phyloP scores from a whole-genome alignment of 2,329 filamentous ascomycete species.

The Alternaria angustiovoidea region DNA sequence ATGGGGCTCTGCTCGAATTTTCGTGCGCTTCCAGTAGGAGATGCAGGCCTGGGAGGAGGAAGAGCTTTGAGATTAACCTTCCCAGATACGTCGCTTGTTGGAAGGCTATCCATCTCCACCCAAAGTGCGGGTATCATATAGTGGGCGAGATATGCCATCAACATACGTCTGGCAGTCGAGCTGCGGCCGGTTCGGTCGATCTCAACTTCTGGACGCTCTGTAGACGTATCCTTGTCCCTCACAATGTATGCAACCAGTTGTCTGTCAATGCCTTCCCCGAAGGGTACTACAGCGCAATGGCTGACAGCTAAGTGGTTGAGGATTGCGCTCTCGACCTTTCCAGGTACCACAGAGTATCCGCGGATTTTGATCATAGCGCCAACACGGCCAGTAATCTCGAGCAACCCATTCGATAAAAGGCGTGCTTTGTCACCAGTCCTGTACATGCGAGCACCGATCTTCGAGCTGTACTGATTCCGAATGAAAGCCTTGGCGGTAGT shows the following conservation, averaged over 20 bases:
- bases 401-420: constrained; percentile 69
- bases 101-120: constrained; percentile 75
- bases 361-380: constrained; percentile 83
- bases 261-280: constrained; percentile 77
- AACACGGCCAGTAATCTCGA: constrained; percentile 79
- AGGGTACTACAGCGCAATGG: constrained; percentile 75
- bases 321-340: constrained; percentile 78
- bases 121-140: constrained; percentile 85
- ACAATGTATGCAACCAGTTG: constrained; percentile 82
- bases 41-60: constrained; percentile 65
- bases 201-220: constrained; percentile 67
- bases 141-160: constrained; percentile 74
- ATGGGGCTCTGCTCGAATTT: constrained; percentile 70
- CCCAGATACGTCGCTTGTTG: constrained; percentile 79
- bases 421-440: constrained; percentile 76
- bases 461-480: constrained; percentile 68
- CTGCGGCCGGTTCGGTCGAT: constrained; percentile 77
- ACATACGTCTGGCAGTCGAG: constrained; percentile 69
- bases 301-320: constrained; percentile 73
- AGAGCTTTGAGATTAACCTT: constrained; percentile 78
- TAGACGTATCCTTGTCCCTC: constrained; percentile 66
- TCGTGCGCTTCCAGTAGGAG: constrained; percentile 54
- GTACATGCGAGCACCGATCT: constrained; percentile 73
- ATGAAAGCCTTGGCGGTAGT: constrained; percentile 77
- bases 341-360: constrained; percentile 79